phyloP scores from a whole-genome alignment of 73 alveolate genomes.

The Tetrahymena elliotti region DNA sequence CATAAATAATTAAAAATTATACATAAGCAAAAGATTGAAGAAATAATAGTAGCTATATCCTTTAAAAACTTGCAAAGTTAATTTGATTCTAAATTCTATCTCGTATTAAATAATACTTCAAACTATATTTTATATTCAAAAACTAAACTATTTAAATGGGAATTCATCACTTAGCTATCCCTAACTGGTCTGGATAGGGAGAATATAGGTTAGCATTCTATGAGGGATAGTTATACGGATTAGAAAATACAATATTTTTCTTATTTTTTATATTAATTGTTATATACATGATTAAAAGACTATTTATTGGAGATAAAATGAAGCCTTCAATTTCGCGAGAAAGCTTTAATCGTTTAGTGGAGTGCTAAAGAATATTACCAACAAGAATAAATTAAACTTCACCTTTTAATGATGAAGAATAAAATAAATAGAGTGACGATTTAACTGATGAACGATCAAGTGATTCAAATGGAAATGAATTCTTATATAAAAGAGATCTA shows the following conservation, averaged over 20 bases:
- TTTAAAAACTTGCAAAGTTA: not conserved
- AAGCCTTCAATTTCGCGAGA: not conserved
- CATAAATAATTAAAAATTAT: not conserved
- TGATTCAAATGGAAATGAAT: not conserved
- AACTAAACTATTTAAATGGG: not conserved
- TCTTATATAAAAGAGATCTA: not conserved
- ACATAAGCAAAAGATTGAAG: not conserved
- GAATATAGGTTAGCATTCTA: not conserved
- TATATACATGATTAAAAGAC: not conserved
- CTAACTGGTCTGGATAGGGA: not conserved
- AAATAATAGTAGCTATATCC: not conserved
- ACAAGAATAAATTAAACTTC: not conserved
- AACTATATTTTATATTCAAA: not conserved
- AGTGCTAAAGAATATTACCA: not conserved
- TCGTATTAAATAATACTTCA: not conserved
- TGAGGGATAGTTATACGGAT: not conserved
- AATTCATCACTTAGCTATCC: not conserved
- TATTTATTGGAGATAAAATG: not conserved
- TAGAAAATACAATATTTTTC: not conserved
- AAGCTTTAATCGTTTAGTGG: not conserved
- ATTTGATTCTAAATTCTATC: not conserved
- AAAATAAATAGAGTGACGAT: not conserved
- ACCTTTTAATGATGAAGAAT: not conserved
- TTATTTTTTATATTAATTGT: not conserved
- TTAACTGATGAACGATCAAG: not conserved